phyloP scores from a whole-genome alignment of 2,329 filamentous ascomycete species.

The Colletotrichum sojae region DNA sequence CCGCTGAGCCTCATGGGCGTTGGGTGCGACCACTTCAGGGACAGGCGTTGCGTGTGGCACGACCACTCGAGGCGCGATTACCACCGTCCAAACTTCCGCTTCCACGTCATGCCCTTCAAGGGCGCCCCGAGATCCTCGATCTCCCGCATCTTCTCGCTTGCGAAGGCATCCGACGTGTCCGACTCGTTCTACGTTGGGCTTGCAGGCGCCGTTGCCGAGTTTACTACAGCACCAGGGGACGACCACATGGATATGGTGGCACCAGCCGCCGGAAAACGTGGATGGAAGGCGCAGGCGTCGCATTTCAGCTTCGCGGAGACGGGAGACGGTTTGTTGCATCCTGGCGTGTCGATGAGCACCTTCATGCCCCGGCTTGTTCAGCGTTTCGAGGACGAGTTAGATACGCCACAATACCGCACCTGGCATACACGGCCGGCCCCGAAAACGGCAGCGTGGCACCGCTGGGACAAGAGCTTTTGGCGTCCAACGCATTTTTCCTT shows the following conservation, averaged over 20 bases:
- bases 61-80: constrained; percentile 56
- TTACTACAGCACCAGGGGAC: constrained; percentile 40
- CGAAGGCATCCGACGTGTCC: constrained; percentile 61
- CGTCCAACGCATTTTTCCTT: constrained; percentile 37
- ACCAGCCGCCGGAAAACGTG: constrained; percentile 34
- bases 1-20: constrained; percentile 38
- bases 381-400: constrained; percentile 32
- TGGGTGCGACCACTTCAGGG: constrained; percentile 53
- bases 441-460: constrained; percentile 33
- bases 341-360: constrained; percentile 37
- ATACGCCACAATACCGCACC: constrained; percentile 22
- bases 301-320: constrained; percentile 46
- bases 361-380: constrained; percentile 40
- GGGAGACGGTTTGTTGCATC: constrained; percentile 44
- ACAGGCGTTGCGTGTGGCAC: constrained; percentile 63
- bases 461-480: constrained; percentile 38
- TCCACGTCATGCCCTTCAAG: constrained; percentile 56
- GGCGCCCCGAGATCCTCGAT: constrained; percentile 37
- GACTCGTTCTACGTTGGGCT: constrained; percentile 66
- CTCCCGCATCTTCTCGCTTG: constrained; percentile 61
- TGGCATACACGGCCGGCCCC: constrained; percentile 29
- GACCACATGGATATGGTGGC: constrained; percentile 12
- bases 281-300: constrained; percentile 29
- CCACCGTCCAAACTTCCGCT: constrained; percentile 64
- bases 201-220: constrained; percentile 62